Base-by-base conservation (phyloP, 495 filamentous ascomycete genomes). In the Xanthoparmelia taractica region DNA sequence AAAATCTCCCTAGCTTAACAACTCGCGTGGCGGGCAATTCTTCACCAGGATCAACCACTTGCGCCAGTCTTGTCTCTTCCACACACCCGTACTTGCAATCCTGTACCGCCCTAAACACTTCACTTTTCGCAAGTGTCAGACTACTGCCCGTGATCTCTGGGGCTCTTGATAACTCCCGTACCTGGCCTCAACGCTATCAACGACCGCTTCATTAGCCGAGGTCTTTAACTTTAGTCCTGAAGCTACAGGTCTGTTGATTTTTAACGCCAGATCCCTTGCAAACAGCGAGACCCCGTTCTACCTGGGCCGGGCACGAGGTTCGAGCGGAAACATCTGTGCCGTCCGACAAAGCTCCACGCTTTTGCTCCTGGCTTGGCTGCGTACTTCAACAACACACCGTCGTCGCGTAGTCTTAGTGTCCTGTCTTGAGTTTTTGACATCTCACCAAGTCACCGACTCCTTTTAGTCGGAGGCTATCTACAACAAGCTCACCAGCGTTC, bases 321-420 rank as follows among this genome's bases (percentile, higher is more conserved):
- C 41, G 60, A 63, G 52, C 60, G 60, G 60, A 63, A 57, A 25
- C 52, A 33, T 63, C 40, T 38, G 52, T 47, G 52, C 52, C 55
- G 50, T 59, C 13, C 37, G 57, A 40, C 25, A 57, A 55, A 31
- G 38, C 37, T 57, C 20, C 55, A 55, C 50, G 17, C 27, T 36
- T 38, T 13, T 41, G 37, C 20, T 33, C 36, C 45, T 33, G 31
- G 55, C 37, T 57, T 59, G 57, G 59, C 62, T 67, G 50, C n/a
- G 29, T 66, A 67, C 67, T 64, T 61, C 61, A 65, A 52, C 27
- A 52, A 25, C 41, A 37, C 37, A 58, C 63, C 54, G 52, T 63
- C 60, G 66, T 65, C 66, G 66, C 66, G 66, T 65, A 61, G 47
- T 60, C n/a, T 65, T 65, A 54, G 66, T 67, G 67, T 69, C 58